A percentile compares a stretch with the other conserved stretches of the same genome.
phyloP scores from a whole-genome alignment of 2,329 filamentous ascomycete species.

The Epichloe baconii region DNA sequence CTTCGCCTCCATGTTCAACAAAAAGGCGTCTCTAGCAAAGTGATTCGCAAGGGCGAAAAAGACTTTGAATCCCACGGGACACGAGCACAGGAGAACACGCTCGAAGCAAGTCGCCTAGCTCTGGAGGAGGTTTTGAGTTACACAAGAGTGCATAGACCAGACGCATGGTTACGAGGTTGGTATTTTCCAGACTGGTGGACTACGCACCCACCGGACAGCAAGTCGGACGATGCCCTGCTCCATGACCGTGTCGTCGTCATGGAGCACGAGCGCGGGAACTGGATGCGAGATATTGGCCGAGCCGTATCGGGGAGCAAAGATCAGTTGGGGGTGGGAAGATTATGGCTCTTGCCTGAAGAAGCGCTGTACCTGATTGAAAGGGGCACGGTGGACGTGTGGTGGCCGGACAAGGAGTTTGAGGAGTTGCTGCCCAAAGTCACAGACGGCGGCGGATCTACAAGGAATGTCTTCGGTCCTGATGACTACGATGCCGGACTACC shows the following conservation, averaged over 20 bases:
- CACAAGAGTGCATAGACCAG: conserved; percentile 60
- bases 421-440: conserved; percentile 30
- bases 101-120: conserved; percentile 70
- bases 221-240: conserved; percentile 15
- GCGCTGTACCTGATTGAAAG: conserved; percentile 80
- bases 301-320: conserved; percentile 43
- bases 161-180: conserved; percentile 53
- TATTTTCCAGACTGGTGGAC: conserved; percentile 55
- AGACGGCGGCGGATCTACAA: conserved; percentile 8
- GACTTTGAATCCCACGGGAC: conserved; percentile 95
- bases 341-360: conserved; percentile 87
- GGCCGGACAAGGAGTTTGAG: conserved; percentile 47
- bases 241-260: conserved; percentile 50
- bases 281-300: conserved; percentile 65
- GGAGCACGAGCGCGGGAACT: conserved; percentile 57
- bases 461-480: conserved; percentile 14
- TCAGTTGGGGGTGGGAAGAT: conserved; percentile 39
- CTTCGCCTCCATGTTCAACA: conserved; percentile 40
- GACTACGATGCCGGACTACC: conserved; percentile 56
- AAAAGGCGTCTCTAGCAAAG: conserved; percentile 39
- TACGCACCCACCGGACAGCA: conserved; percentile 7
- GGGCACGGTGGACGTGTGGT: conserved; percentile 77
- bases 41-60: conserved; percentile 87
- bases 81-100: conserved; percentile 59
- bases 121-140: conserved; percentile 80